Evolutionary conservation across 2,329 filamentous ascomycete species (phyloP), one percentile per base, ranked within the genome.

Genomic region (Tolypocladium album): DNA sequence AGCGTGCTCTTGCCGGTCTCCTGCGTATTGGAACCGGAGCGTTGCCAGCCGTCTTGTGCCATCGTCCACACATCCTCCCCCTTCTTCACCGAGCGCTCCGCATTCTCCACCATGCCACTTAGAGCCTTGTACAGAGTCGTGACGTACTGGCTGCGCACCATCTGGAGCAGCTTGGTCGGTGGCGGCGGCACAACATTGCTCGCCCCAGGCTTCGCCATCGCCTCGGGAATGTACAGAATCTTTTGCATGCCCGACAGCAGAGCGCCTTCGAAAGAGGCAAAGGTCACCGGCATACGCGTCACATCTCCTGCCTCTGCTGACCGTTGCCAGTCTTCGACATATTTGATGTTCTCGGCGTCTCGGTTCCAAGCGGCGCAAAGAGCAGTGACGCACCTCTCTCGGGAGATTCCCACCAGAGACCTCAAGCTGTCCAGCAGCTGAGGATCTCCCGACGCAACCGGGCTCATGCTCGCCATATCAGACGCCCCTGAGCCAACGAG

Each of bases 41-140:
- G 66, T 9, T 76, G 71, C 43, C 76, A 74, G 8, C 72, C 70
- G 17, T 82, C 79, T 22, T 70, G 67, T 20, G 81, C 78, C 3
- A 78, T 76, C 0, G 78, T 81, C 83, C 83, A 86, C 60, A 85
- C 82, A 61, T 85, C 82, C 55, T 88, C 85, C 0, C 83, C 77
- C 65, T 84, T 85, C 65, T 86, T 84, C 17, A 86, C 73, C 3
- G 87, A 82, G 60, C 86, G 85, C 74, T 97, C 92, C 3, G 94
- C 93, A 72, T 96, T 97, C 74, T 97, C 94, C 1, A 99, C 92
- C 86, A 99, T 93, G 27, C 93, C 94, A 67, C 90, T 95, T 43
- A 99, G 77, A 8, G 91, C 91, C 72, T 96, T 96, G 75, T 97
- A 97, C 52, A 99, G 77, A 61, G 92, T 96, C 8, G 88, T 92